Base-by-base conservation (phyloP, 2,329 filamentous ascomycete genomes). In the Bipolaris cookei region DNA sequence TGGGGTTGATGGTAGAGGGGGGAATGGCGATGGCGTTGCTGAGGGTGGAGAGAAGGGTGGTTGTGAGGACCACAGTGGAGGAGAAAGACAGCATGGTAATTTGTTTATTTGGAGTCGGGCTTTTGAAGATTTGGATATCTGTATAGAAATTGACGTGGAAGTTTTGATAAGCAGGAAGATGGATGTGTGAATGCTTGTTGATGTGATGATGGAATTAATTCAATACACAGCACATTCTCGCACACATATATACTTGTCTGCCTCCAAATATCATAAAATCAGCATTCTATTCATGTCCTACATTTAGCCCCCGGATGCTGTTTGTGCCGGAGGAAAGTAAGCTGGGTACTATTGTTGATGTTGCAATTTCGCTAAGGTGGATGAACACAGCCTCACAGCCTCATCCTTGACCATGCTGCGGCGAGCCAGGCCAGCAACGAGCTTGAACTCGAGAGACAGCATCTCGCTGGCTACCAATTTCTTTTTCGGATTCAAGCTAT, bases 51-150 rank as follows among this genome's bases (percentile, higher is more conserved):
- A 73, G 10, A 39, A 63, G 45, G 45, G 68, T 55, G 30, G 64
- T 54, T 39, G 67, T 55, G 18, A 67, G 8, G 46, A 51, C 53
- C 56, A 72, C 44, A 47, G 63, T 62, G 10, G 62, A 66, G 58
- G 62, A 64, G 62, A 67, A 64, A 50, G 64, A 56, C 44, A 70
- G 58, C 71, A 73, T 73, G 38, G 30, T 39, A 34, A 13, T 2
- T 20, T 43, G 10, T 11, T 25, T 21, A 30, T 25, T 30, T 37
- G 16, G 35, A 11, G n/a, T 10, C n/a, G 21, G 30, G n/a, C 11
- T 28, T 13, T 48, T 49, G 21, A 25, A 32, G 47, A 38, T 30
- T 14, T 11, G 14, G 7, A 18, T 23, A 7, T 35, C 13, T 28
- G 28, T 34, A 18, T 14, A 53, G 49, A 50, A 21, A 16, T 48